These are phyloP conservation scores for Candida glucosophila DNA, from an alignment of 1,139 yeast species.

Conservation along the genomic window DNA sequence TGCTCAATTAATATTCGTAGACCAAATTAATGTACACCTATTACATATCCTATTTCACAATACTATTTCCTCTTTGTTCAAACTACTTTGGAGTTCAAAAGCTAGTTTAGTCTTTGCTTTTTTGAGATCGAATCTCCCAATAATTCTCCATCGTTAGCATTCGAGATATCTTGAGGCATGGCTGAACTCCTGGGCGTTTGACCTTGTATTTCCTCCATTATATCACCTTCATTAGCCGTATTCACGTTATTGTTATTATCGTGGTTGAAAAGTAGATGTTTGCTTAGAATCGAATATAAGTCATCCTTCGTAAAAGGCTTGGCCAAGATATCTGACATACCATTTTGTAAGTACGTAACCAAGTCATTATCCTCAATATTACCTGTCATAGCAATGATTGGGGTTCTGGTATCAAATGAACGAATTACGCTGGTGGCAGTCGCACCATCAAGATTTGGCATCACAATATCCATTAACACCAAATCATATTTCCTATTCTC, in stretches of 20 bases:
- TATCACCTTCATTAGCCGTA: constrained; percentile 3
- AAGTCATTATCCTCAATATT: constrained; percentile 75
- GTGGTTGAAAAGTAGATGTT: constrained; percentile 40
- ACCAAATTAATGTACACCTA: too few relatives aligned
- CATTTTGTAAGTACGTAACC: constrained; percentile 74
- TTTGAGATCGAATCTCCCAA: constrained; percentile 8
- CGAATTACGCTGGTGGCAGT: constrained; percentile 84
- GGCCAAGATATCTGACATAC: constrained; percentile 86
- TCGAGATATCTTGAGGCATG: constrained; percentile 6
- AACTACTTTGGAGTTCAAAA: background rate
- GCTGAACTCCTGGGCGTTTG: constrained; percentile 7
- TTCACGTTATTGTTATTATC: constrained; percentile 3
- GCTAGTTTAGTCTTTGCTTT: constrained; percentile 9
- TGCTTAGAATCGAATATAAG: constrained; percentile 62
- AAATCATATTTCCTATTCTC: constrained; percentile 72
- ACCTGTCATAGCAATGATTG: constrained; percentile 92
- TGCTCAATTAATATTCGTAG: constrained; percentile 1
- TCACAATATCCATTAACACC: constrained; percentile 86
- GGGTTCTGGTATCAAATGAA: constrained; percentile 73
- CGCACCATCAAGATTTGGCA: constrained; percentile 94
- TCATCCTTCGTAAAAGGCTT: constrained; percentile 89
- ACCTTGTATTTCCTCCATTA: constrained; percentile 6
- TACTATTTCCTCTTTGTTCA: background rate
- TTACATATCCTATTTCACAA: too few relatives aligned
- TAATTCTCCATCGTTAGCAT: constrained; percentile 1